Conservation (phyloP, 2,329 filamentous ascomycete species). For the Rasamsonia emersonii region DNA sequence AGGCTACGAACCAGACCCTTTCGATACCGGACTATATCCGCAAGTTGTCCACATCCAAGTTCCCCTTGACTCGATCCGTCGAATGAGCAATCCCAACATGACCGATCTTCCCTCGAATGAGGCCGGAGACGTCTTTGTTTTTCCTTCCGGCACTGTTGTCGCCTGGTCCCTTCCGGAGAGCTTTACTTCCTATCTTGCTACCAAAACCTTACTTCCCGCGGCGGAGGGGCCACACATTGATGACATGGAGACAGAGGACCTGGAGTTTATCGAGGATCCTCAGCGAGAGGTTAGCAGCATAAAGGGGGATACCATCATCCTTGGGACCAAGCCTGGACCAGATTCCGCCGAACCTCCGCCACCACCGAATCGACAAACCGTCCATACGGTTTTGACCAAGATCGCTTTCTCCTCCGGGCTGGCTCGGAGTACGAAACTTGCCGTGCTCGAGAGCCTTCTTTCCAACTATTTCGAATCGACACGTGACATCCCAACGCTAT, state of each 20-base stretch:
- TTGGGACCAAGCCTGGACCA: constrained; percentile 59
- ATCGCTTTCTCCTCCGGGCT: constrained; percentile 94
- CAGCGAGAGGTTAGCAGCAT: constrained; percentile 66
- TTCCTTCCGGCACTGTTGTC: constrained; percentile 87
- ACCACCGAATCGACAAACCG: constrained; percentile 22
- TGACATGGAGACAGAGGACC: constrained; percentile 73
- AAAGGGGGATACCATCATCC: constrained; percentile 76
- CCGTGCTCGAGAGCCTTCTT: constrained; percentile 76
- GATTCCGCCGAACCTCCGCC: constrained; percentile 12
- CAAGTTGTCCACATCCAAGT: constrained; percentile 56
- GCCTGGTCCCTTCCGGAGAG: constrained; percentile 79
- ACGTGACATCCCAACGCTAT: constrained; percentile 66
- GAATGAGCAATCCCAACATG: constrained; percentile 33
- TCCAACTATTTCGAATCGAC: constrained; percentile 81
- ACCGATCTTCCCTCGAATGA: constrained; percentile 34
- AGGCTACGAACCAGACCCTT: constrained; percentile 56
- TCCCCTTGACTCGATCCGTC: constrained; percentile 37
- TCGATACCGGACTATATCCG: constrained; percentile 52
- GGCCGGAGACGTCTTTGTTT: constrained; percentile 84
- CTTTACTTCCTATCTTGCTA: constrained; percentile 60
- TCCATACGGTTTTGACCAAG: constrained; percentile 70
- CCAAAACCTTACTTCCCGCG: constrained; percentile 63
- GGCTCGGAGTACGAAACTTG: constrained; percentile 85
- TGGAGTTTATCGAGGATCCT: constrained; percentile 75
- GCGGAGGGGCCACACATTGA: constrained; percentile 65